These are phyloP conservation scores for Kuraishia ogatae DNA, from an alignment of 805 yeast species.

Conservation along the genomic window DNA sequence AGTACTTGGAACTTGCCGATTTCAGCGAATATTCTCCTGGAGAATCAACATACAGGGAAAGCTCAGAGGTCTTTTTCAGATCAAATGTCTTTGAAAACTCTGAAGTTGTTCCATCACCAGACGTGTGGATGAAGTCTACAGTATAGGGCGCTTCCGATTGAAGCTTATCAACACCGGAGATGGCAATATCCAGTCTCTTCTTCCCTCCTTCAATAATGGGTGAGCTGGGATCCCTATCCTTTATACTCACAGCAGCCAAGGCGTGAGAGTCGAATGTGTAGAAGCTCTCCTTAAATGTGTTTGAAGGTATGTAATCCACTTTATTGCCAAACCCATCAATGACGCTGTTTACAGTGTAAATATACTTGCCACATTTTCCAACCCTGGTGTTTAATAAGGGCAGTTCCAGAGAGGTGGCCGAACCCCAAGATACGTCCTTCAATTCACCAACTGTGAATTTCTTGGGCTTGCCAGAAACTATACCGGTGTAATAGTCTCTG, in stretches of 20 bases:
- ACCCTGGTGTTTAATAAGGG: conserved; percentile 18
- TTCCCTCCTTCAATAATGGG: conserved; percentile 22
- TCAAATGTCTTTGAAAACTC: conserved; percentile 18
- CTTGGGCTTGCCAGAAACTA: conserved; percentile 2
- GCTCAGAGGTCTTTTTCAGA: conserved; percentile 14
- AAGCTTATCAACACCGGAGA: conserved; percentile 13
- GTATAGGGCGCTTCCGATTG: conserved; percentile 39
- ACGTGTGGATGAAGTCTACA: conserved; percentile 23
- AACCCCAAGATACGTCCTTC: conserved; percentile 28
- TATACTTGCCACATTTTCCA: conserved; percentile 38
- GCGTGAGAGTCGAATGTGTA: conserved; percentile 45
- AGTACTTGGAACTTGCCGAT: conserved; percentile 47
- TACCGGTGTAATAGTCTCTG: conserved; percentile 17
- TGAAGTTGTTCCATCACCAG: conserved; percentile 16
- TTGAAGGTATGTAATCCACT: conserved; percentile 31
- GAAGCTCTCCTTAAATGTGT: conserved; percentile 26
- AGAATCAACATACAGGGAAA: conserved; percentile 30
- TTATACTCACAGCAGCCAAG: conserved; percentile 41
- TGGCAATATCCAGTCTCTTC: conserved; percentile 21
- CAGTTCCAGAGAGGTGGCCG: conserved; percentile 15
- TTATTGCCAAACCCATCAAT: conserved; percentile 62
- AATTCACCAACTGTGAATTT: conserved; percentile 24
- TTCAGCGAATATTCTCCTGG: conserved; percentile 64
- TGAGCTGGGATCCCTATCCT: conserved; percentile 21
- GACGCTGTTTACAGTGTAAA: conserved; percentile 48